Base-by-base conservation (phyloP, 495 filamentous ascomycete genomes). In the Polyplosphaeria fusca region DNA sequence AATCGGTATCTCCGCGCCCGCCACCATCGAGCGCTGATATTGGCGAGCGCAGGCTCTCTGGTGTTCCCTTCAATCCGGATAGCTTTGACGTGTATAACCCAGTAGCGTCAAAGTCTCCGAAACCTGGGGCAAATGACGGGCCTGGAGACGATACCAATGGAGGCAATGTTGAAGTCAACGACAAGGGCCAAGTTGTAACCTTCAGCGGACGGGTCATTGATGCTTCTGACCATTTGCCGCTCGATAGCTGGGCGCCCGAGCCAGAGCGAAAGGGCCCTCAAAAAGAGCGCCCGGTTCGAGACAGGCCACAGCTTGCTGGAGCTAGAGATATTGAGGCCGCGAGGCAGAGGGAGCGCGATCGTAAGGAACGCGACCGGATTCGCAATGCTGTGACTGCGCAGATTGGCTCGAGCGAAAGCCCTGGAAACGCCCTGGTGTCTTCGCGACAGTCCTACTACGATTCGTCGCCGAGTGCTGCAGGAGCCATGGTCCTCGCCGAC, bases 241-340 rank as follows among this genome's bases (percentile, higher is more conserved):
- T 88, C 41, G 86, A 91, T 32, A 88, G 85, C 3, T 97, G 91
- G 87, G 93, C 93, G 0, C 93, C 93, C 0, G 91, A 97, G 67
- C 92, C 92, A 0, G 92, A 96, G 63, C 76, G 78, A 22, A 93
- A 89, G 70, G 79, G 76, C 19, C 77, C 81, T 47, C 47, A 68
- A 23, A 62, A 64, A 16, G 66, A 74, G 44, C 81, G 81, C 23
- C 74, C 81, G 5, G 78, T 37, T 1, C 56, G 67, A 23, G 61
- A 61, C 11, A 45, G 64, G 19, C 25, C 50, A 16, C 18, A 20
- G 11, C 51, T 65, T 0, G 60, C 39, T 27, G 67, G 64, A 0
- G 58, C 64, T 1, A 56, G 67, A 0, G 60, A 67, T 25, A 43
- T 60, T 20, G 52, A 56, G 35, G 48, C 59, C 14, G 55, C 57